Evolutionary conservation across 1,139 yeast species (phyloP).

Genomic region (Groenewaldozyma auringiensis): DNA sequence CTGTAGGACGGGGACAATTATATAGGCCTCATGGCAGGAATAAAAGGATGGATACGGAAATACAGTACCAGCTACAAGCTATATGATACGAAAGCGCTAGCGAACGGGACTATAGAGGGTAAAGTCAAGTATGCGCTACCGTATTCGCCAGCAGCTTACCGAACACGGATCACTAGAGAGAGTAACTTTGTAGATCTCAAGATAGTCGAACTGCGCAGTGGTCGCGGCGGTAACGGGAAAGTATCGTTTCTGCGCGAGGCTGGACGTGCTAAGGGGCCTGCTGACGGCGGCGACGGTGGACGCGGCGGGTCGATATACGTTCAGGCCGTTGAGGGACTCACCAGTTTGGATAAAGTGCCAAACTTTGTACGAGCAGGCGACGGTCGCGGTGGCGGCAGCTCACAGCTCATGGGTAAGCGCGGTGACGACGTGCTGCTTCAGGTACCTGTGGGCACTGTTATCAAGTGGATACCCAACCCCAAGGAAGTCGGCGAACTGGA

Average conservation of each 20-base stretch:
- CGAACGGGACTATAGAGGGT: not conserved
- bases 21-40: no score
- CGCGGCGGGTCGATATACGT: constrained; percentile 81
- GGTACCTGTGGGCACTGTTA: constrained; percentile 86
- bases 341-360: constrained; percentile 55
- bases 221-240: constrained; percentile 83
- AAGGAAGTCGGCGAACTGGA: constrained; percentile 20
- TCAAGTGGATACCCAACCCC: constrained; percentile 83
- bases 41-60: not conserved
- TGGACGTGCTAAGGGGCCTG: constrained; percentile 79
- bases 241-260: constrained; percentile 84
- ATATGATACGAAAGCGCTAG: not conserved
- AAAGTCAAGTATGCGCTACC: constrained; percentile 21
- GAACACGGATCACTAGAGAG: constrained; percentile 18
- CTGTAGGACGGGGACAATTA: no score
- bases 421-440: constrained; percentile 75
- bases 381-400: constrained; percentile 65
- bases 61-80: not conserved
- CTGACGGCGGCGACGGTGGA: constrained; percentile 99
- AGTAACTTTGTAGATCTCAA: constrained; percentile 47
- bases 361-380: constrained; percentile 61
- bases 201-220: constrained; percentile 61
- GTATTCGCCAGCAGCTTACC: constrained; percentile 24
- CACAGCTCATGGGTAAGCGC: constrained; percentile 73
- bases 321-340: constrained; percentile 64